Percentiles rank a stretch among this genome's conserved stretches.
phyloP scores from a whole-genome alignment of 2,329 filamentous ascomycete genomes.

The Aureobasidium sp. region DNA sequence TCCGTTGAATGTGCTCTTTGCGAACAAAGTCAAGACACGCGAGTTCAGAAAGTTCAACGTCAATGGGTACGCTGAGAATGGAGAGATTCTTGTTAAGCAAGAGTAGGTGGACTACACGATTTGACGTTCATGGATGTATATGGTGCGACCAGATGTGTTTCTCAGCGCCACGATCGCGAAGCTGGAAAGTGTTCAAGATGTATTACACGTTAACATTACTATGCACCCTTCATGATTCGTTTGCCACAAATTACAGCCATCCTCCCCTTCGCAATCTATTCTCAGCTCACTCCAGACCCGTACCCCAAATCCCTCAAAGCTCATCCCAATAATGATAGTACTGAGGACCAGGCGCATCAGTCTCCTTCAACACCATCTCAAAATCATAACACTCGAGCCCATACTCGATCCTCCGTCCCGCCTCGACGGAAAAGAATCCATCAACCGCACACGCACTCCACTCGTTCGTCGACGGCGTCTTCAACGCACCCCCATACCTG shows the following conservation, averaged over 20 bases:
- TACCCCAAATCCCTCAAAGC: neutral
- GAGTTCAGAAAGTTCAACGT: constrained; percentile 21
- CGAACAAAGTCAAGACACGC: constrained; percentile 27
- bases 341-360: neutral
- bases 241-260: too few relatives aligned
- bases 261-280: neutral
- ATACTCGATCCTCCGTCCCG: neutral
- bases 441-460: neutral
- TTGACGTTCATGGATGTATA: neutral
- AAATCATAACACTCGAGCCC: neutral
- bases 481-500: neutral
- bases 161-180: neutral
- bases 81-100: constrained; percentile 3
- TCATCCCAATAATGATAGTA: neutral
- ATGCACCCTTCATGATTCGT: neutral
- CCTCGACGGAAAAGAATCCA: neutral
- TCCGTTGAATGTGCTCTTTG: constrained; percentile 34
- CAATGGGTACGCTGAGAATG: neutral
- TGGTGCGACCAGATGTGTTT: neutral
- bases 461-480: neutral
- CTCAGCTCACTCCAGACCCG: neutral
- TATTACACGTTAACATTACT: neutral
- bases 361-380: neutral
- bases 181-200: neutral
- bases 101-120: neutral